These are phyloP conservation scores for Termitomyces sp. DNA, from an alignment of 768 basidiomycete genomes.

Conservation along the genomic window DNA sequence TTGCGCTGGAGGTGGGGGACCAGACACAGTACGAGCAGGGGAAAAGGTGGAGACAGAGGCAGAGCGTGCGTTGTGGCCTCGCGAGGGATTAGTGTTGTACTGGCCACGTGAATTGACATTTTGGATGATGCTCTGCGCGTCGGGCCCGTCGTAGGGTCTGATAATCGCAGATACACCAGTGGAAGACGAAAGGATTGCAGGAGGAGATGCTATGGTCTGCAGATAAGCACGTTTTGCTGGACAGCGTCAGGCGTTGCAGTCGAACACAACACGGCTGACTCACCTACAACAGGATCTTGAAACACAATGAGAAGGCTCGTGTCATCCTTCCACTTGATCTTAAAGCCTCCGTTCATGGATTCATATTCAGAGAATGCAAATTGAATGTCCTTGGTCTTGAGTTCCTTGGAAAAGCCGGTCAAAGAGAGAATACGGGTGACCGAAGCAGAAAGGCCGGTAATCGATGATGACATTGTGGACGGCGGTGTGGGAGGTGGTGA, in stretches of 20 bases:
- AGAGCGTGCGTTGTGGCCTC: constrained; percentile 68
- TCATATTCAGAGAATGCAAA: constrained; percentile 89
- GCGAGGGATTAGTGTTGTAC: constrained; percentile 56
- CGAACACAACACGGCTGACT: constrained; percentile 29
- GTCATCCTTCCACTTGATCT: constrained; percentile 99
- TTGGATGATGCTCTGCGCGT: constrained; percentile 83
- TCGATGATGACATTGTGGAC: constrained; percentile 58
- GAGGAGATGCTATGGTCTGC: constrained; percentile 79
- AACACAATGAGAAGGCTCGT: constrained; percentile 95
- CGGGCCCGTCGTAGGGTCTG: constrained; percentile 90
- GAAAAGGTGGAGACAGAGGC: constrained; percentile 63
- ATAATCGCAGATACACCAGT: constrained; percentile 57
- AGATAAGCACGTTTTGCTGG: constrained; percentile 95
- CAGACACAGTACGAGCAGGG: constrained; percentile 42
- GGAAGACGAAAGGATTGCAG: constrained; percentile 57
- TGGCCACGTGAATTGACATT: constrained; percentile 73
- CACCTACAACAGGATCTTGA: constrained; percentile 83
- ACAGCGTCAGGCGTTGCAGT: constrained; percentile 7
- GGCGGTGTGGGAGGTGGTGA: constrained; percentile 18
- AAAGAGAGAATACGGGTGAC: constrained; percentile 94
- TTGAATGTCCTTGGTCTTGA: constrained; percentile 98
- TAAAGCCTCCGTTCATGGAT: constrained; percentile 82
- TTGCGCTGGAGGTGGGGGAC: constrained; percentile 30
- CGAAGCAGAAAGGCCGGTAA: constrained; percentile 84
- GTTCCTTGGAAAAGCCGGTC: constrained; percentile 89